Conservation (phyloP, 805 yeast genomes). For the Myxozyma nipponensis region DNA sequence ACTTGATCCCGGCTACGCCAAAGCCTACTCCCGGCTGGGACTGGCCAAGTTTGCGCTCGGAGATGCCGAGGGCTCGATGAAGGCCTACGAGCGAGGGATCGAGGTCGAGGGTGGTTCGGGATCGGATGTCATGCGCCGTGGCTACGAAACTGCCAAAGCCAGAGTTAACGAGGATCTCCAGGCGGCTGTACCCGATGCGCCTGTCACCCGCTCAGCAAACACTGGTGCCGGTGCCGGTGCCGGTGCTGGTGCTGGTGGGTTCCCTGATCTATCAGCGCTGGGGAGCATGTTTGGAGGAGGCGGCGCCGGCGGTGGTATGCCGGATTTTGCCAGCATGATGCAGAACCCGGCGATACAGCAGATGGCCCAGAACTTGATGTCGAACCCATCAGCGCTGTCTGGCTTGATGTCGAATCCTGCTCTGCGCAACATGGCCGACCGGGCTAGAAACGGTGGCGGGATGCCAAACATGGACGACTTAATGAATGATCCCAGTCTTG, state of each 20-base stretch:
- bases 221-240: constrained; percentile 39
- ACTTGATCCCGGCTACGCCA: constrained; percentile 74
- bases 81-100: constrained; percentile 84
- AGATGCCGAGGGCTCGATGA: constrained; percentile 83
- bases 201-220: constrained; percentile 13
- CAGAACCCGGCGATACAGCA: constrained; percentile 89
- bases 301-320: constrained; percentile 69
- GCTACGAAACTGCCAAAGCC: constrained; percentile 88
- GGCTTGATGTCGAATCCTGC: constrained; percentile 77
- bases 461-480: constrained; percentile 62
- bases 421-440: constrained; percentile 77
- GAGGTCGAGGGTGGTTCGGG: constrained; percentile 82
- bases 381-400: constrained; percentile 71
- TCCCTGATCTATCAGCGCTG: constrained; percentile 69
- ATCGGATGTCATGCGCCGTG: constrained; percentile 85
- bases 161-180: constrained; percentile 67
- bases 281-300: constrained; percentile 55
- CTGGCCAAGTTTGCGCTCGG: constrained; percentile 92
- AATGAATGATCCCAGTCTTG: constrained; percentile 64
- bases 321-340: constrained; percentile 65
- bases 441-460: constrained; percentile 61
- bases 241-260: constrained; percentile 40
- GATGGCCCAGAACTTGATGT: constrained; percentile 85
- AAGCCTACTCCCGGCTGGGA: constrained; percentile 93
- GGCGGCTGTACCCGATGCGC: constrained; percentile 27